phyloP scores from a whole-genome alignment of 768 basidiomycete genomes.

The Mycena crocata region DNA sequence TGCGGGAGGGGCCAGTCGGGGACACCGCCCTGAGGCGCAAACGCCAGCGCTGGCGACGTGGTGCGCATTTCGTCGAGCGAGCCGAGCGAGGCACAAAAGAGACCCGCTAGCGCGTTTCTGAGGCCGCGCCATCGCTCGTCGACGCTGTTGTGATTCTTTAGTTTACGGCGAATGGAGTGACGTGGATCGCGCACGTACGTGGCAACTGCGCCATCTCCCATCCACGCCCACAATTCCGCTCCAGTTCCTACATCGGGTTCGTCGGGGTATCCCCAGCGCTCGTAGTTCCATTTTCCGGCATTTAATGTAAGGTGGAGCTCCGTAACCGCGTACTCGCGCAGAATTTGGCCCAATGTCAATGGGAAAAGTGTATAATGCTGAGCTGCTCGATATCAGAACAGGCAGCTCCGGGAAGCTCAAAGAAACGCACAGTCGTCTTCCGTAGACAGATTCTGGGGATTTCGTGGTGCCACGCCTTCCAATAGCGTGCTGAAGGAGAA shows the following conservation, averaged over 20 bases:
- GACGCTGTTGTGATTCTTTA: constrained; percentile 54
- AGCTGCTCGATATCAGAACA: constrained; percentile 51
- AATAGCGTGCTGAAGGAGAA: constrained; percentile 84
- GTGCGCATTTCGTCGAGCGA: constrained; percentile 81
- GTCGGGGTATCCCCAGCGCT: constrained; percentile 84
- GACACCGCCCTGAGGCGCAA: constrained; percentile 69
- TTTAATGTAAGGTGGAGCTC: constrained; percentile 92
- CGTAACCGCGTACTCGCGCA: constrained; percentile 86
- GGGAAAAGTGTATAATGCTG: constrained; percentile 93
- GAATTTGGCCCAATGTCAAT: constrained; percentile 85
- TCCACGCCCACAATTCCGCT: constrained; percentile 93
- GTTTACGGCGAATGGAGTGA: constrained; percentile 4
- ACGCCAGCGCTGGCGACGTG: constrained; percentile 71
- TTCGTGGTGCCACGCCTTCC: constrained; percentile 63
- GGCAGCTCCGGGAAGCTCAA: neutral
- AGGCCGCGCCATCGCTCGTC: constrained; percentile 87
- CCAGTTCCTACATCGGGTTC: constrained; percentile 84
- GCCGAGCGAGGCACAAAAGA: constrained; percentile 94
- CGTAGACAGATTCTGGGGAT: constrained; percentile 61
- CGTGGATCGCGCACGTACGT: constrained; percentile 52
- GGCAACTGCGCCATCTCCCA: constrained; percentile 70
- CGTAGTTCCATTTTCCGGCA: constrained; percentile 92
- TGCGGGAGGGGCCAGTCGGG: constrained; percentile 61
- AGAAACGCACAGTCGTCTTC: constrained; percentile 61
- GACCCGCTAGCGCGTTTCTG: constrained; percentile 89